Conservation (phyloP, 2,329 filamentous ascomycete genomes). For the Penicillium sp. region DNA sequence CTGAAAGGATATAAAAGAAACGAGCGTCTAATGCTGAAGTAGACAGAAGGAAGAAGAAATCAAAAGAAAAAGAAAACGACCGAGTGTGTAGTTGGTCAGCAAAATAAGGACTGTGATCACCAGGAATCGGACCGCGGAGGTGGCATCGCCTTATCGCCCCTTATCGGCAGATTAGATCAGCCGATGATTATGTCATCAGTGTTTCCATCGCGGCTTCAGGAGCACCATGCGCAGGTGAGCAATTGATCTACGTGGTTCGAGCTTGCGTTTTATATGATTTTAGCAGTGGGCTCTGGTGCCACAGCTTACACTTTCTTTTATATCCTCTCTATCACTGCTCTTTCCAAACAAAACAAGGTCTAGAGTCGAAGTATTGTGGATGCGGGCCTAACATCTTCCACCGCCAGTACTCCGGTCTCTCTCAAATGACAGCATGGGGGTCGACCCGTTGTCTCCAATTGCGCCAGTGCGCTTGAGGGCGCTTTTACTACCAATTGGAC, state of each 20-base stretch:
- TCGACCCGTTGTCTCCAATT: slow-evolving; percentile 86
- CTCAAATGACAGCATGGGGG: slow-evolving; percentile 68
- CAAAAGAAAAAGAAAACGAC: background rate
- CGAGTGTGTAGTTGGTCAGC: background rate
- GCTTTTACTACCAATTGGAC: slow-evolving; percentile 81
- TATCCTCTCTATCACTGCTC: background rate
- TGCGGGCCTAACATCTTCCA: slow-evolving; percentile 36
- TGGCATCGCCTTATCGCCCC: background rate
- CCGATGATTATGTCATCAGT: background rate
- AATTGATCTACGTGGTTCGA: slow-evolving; percentile 3
- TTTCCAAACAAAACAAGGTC: slow-evolving; percentile 21
- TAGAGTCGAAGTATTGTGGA: slow-evolving; percentile 25
- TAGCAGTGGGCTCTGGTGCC: background rate
- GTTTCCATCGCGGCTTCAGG: slow-evolving; percentile 8
- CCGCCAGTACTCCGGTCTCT: slow-evolving; percentile 30
- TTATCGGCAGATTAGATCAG: slow-evolving; percentile 1
- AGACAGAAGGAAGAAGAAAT: background rate
- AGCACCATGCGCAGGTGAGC: background rate
- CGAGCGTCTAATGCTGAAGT: background rate
- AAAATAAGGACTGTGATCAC: background rate
- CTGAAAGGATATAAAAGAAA: background rate
- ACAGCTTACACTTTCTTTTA: background rate
- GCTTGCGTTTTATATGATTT: background rate
- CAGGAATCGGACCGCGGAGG: background rate
- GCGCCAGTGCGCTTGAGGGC: slow-evolving; percentile 88